A percentile compares a stretch with the other conserved stretches of the same genome.
Evolutionary conservation across 176 grass and related monocot species (phyloP).

Genomic region (Neostapfia colusana): DNA sequence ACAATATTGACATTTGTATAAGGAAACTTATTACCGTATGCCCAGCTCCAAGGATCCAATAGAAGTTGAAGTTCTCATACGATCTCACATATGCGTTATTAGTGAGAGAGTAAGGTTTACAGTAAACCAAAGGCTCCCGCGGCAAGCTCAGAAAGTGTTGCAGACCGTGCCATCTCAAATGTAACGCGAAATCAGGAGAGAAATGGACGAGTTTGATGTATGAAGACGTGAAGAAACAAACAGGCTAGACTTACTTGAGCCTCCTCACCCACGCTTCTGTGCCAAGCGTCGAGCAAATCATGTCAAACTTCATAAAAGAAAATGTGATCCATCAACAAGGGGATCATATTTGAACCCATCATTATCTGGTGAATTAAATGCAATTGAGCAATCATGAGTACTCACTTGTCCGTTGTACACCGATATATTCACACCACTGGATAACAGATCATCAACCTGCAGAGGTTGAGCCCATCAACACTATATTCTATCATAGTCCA

Average conservation of each 20-base stretch:
- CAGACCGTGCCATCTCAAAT: slow-evolving; percentile 39
- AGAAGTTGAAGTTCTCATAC: slow-evolving; percentile 1
- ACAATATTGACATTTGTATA: background rate
- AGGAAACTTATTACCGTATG: background rate
- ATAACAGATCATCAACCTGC: slow-evolving; percentile 52
- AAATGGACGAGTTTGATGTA: background rate
- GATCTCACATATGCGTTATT: background rate
- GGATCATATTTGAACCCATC: background rate
- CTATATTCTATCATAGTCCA: background rate
- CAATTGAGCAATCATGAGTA: no score
- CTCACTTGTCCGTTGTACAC: slow-evolving; percentile 59
- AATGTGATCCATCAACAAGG: background rate
- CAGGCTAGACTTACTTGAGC: slow-evolving; percentile 44
- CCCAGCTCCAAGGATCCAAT: slow-evolving; percentile 11
- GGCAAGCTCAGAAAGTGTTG: background rate
- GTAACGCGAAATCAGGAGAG: background rate
- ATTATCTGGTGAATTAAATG: background rate
- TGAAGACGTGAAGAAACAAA: background rate
- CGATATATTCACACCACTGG: slow-evolving; percentile 38
- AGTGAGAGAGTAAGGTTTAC: background rate
- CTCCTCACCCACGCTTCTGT: slow-evolving; percentile 54
- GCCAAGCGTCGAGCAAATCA: slow-evolving; percentile 57
- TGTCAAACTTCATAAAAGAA: slow-evolving; percentile 38
- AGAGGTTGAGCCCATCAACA: background rate
- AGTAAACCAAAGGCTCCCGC: background rate